Evolutionary conservation across 371 early-diverging fungal genomes (phyloP).

Genomic region (Actinomortierella wolfii): DNA sequence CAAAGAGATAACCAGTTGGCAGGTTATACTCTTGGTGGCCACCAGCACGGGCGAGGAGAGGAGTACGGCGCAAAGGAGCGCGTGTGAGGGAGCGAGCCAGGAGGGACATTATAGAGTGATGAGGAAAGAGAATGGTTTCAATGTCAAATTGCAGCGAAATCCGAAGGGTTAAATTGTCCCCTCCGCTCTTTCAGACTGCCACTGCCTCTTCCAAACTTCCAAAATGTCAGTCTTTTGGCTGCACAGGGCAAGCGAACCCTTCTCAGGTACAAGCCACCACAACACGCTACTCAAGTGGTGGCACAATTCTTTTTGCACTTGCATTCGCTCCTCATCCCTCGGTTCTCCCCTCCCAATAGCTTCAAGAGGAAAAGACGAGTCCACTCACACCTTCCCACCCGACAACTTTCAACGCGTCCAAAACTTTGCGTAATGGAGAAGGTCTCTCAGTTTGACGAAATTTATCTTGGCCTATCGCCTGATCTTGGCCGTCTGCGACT

Average conservation of each 20-base stretch:
- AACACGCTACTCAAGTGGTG: too few relatives aligned
- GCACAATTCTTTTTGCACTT: too few relatives aligned
- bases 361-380: neutral
- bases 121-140: neutral
- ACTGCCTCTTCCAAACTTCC: too few relatives aligned
- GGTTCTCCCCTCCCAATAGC: neutral
- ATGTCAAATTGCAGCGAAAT: neutral
- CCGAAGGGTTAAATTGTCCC: neutral
- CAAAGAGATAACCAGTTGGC: conserved; percentile 69
- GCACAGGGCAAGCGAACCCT: too few relatives aligned
- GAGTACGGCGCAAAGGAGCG: conserved; percentile 48
- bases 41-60: conserved; percentile 57
- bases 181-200: too few relatives aligned
- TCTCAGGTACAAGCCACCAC: too few relatives aligned
- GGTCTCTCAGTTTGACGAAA: conserved; percentile 49
- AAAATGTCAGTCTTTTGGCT: too few relatives aligned
- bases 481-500: conserved; percentile 72
- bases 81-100: conserved; percentile 60
- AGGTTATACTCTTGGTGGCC: conserved; percentile 62
- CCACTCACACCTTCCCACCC: neutral
- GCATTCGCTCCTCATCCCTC: neutral
- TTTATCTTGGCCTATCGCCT: conserved; percentile 45
- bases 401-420: neutral
- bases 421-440: conserved; percentile 23
- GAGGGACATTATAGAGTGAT: conserved; percentile 21